Evolutionary conservation across 208 protist genomes (phyloP).

Genomic region (Leishmania mexicana): DNA sequence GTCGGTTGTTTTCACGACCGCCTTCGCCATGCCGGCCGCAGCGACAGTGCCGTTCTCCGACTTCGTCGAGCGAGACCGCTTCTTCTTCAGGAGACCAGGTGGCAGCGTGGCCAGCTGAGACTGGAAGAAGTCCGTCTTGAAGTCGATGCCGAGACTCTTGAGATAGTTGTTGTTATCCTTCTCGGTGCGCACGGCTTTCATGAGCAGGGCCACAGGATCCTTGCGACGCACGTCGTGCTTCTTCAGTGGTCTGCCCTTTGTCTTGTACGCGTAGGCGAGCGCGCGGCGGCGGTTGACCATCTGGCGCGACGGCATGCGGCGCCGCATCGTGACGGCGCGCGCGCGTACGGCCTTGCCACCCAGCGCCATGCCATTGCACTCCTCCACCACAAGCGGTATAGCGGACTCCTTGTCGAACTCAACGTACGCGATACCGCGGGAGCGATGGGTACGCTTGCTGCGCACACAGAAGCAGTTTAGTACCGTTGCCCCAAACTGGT

Average conservation of each 20-base stretch:
- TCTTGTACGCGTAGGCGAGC: conserved; percentile 73
- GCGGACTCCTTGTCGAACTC: conserved; percentile 80
- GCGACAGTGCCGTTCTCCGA: neutral
- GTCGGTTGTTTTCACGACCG: neutral
- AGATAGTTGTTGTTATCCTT: conserved; percentile 76
- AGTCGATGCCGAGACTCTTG: conserved; percentile 74
- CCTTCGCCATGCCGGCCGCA: conserved; percentile 1
- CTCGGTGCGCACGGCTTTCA: conserved; percentile 75
- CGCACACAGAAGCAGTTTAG: conserved; percentile 91
- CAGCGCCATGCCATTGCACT: conserved; percentile 88
- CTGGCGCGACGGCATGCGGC: conserved; percentile 76
- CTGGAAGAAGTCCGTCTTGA: conserved; percentile 52
- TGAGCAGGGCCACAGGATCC: conserved; percentile 54
- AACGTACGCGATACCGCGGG: conserved; percentile 87
- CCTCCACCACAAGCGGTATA: conserved; percentile 74
- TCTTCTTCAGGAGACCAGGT: conserved; percentile 30
- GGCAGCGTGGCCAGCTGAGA: conserved; percentile 61
- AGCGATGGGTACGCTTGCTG: conserved; percentile 83
- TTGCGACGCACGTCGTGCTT: conserved; percentile 68
- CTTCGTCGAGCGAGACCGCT: neutral
- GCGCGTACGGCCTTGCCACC: conserved; percentile 75
- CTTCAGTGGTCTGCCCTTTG: conserved; percentile 60
- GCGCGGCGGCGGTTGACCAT: conserved; percentile 52
- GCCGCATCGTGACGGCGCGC: conserved; percentile 60
- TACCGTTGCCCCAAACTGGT: conserved; percentile 83